Percentiles rank a stretch among this genome's conserved stretches.
phyloP scores from a whole-genome alignment of 2,329 filamentous ascomycete species.

The Fusarium sp. region DNA sequence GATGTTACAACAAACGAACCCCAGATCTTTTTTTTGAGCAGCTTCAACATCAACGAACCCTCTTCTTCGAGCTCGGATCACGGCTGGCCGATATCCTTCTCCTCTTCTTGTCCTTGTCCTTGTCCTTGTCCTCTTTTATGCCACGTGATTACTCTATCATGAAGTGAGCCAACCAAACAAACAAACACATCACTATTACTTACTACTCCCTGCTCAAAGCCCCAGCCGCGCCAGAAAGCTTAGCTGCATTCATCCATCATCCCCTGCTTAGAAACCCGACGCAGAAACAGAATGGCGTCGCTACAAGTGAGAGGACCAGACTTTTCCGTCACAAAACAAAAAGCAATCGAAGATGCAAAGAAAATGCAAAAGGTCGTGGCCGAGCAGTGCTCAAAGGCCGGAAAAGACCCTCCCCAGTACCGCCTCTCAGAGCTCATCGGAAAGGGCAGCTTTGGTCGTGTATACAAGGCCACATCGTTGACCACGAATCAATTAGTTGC shows the following conservation, averaged over 20 bases:
- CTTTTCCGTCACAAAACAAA: conserved; percentile 61
- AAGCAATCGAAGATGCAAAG: conserved; percentile 73
- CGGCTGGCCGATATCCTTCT: conserved; percentile 6
- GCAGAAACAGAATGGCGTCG: conserved; percentile 49
- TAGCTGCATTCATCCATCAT: conserved; percentile 3
- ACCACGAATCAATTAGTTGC: conserved; percentile 67
- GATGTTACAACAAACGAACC: conserved; percentile 22
- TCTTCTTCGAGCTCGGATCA: conserved; percentile 5
- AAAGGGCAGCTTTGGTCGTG: conserved; percentile 77
- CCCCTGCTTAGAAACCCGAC: conserved; percentile 20
- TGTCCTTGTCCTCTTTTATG: background rate
- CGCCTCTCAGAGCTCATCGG: conserved; percentile 77
- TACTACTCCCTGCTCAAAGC: background rate
- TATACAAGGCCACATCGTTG: conserved; percentile 69
- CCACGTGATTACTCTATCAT: conserved; percentile 24
- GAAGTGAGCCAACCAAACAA: conserved; percentile 28
- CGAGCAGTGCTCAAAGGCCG: conserved; percentile 67
- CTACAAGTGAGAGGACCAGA: conserved; percentile 55
- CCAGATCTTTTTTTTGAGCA: conserved; percentile 10
- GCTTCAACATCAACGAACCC: conserved; percentile 25
- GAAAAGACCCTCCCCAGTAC: conserved; percentile 70
- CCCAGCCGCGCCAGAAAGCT: conserved; percentile 20
- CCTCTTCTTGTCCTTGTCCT: background rate
- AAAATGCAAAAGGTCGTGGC: conserved; percentile 73
- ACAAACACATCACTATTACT: background rate